A percentile compares a stretch with the other conserved stretches of the same genome.
Evolutionary conservation across 2,329 filamentous ascomycete genomes (phyloP).

Genomic region (Talaromyces marneffei): DNA sequence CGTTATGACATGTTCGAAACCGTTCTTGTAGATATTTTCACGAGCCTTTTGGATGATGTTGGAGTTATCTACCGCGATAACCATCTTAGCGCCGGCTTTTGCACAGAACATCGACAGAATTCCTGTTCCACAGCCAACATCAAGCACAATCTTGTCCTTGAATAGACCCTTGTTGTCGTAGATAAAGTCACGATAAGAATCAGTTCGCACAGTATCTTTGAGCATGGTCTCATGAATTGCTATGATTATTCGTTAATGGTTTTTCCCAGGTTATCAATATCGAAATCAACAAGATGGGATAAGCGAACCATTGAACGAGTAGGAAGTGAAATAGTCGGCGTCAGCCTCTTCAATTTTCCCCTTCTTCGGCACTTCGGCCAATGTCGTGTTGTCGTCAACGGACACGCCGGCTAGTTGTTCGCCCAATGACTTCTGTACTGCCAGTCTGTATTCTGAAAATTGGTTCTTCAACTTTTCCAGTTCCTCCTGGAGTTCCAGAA

Average conservation of each 20-base stretch:
- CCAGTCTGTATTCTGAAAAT: slow-evolving; percentile 59
- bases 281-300: not conserved
- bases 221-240: slow-evolving; percentile 96
- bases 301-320: slow-evolving; percentile 60
- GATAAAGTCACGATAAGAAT: slow-evolving; percentile 81
- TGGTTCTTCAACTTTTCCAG: slow-evolving; percentile 55
- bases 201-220: slow-evolving; percentile 80
- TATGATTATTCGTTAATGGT: slow-evolving; percentile 26
- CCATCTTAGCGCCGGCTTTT: slow-evolving; percentile 75
- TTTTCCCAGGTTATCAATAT: not conserved
- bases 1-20: slow-evolving; percentile 66
- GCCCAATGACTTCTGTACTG: slow-evolving; percentile 62
- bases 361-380: not conserved
- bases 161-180: slow-evolving; percentile 27
- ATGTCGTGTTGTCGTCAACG: not conserved
- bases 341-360: slow-evolving; percentile 45
- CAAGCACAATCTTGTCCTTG: slow-evolving; percentile 72
- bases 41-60: slow-evolving; percentile 82
- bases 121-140: slow-evolving; percentile 73
- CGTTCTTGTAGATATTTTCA: slow-evolving; percentile 78
- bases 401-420: slow-evolving; percentile 55
- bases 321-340: slow-evolving; percentile 59
- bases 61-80: slow-evolving; percentile 88
- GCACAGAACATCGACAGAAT: slow-evolving; percentile 95
- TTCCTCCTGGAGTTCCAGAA: slow-evolving; percentile 58